phyloP scores from a whole-genome alignment of 805 yeast genomes.

The Ogataea nonfermentans region DNA sequence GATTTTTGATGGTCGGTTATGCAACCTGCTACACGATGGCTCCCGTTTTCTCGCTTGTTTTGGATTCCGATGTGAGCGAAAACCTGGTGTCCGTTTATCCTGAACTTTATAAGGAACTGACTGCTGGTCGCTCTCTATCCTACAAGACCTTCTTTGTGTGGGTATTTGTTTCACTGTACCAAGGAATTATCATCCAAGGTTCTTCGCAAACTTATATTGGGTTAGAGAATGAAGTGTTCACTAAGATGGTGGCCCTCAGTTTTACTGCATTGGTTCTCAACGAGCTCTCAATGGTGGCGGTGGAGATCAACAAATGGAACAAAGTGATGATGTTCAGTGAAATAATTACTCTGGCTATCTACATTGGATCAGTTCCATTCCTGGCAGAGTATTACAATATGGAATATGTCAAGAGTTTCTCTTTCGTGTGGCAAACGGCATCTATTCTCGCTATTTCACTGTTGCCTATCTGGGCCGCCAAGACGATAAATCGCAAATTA shows the following conservation, averaged over 20 bases:
- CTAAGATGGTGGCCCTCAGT: constrained; percentile 79
- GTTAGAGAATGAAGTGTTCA: constrained; percentile 50
- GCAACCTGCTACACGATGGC: constrained; percentile 98
- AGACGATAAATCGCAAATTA: constrained; percentile 67
- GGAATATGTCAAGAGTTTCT: constrained; percentile 51
- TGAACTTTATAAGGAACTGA: constrained; percentile 88
- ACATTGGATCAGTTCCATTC: constrained; percentile 76
- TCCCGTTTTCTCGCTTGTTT: constrained; percentile 90
- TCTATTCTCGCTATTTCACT: constrained; percentile 68
- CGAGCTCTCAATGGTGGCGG: constrained; percentile 90
- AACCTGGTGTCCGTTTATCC: constrained; percentile 88
- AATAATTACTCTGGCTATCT: constrained; percentile 63
- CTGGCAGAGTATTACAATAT: constrained; percentile 85
- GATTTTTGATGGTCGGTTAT: constrained; percentile 98
- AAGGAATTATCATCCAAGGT: constrained; percentile 83
- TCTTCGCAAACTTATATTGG: constrained; percentile 77
- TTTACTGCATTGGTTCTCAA: constrained; percentile 78
- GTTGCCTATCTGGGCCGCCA: constrained; percentile 86
- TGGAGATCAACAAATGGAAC: constrained; percentile 92
- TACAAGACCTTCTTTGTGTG: constrained; percentile 87
- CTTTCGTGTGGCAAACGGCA: constrained; percentile 67
- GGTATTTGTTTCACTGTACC: constrained; percentile 87
- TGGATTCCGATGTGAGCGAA: constrained; percentile 89
- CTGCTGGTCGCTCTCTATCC: constrained; percentile 82
- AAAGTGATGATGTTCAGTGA: constrained; percentile 71